Evolutionary conservation across 2,329 filamentous ascomycete genomes (phyloP), one percentile per base, ranked within the genome.

Genomic region (Aspergillus brunneoviolaceus): DNA sequence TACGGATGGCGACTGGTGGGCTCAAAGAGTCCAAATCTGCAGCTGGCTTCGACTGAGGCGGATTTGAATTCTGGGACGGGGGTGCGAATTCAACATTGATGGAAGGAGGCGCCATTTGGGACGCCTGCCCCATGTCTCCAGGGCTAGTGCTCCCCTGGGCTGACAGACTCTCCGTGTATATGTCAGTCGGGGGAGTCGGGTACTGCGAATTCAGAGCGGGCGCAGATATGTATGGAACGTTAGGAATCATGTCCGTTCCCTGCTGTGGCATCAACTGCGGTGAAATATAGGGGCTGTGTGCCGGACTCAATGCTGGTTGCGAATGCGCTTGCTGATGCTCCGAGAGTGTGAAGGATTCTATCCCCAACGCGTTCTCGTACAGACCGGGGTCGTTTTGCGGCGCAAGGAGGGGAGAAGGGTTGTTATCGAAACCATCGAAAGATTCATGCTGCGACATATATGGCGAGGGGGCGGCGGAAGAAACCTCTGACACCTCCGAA

Each of bases 11-110:
- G 0, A 93, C 93, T 54, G 94, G 94, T 0, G 93, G 94, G 55
- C 89, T 95, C 63, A 97, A 79, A 4, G 92, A 92, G 73, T 96
- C 91, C 64, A 88, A 84, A 66, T 91, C 87, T 57, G 74, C 77
- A 66, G 87, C 80, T n/a, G 82, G 81, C 31, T 90, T 91, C 21
- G 84, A 81, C 29, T 85, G 84, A 63, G 89, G 89, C 71, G 90
- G 89, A 67, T 82, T 86, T 56, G 82, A 84, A 69, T 85, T 85
- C 60, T 84, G 80, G 55, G 89, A 85, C 9, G 88, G 88, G 25
- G 93, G 93, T 16, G 92, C 93, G 74, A 91, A 92, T 72, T 96
- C 91, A 68, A 97, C 95, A 72, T 95, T 96, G 76, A 97, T 97
- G 55, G 93, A 91, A 0, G 93, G 93, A n/a, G 93, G 91, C 3